Conservation (phyloP, 202 grass and related monocot genomes). For the Brachypodium distachyon region DNA sequence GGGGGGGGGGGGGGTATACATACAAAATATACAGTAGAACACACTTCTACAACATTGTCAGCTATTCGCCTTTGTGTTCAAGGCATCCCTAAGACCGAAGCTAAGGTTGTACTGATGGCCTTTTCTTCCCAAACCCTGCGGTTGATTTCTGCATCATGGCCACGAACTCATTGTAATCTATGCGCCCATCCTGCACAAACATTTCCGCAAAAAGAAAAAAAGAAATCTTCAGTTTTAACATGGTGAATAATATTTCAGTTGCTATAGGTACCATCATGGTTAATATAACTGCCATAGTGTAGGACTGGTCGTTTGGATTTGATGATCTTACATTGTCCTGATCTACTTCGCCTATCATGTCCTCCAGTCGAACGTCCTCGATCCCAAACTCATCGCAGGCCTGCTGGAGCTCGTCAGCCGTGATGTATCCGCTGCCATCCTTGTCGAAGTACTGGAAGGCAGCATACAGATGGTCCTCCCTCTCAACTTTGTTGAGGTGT, state of each 20-base stretch:
- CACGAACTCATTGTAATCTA: constrained; percentile 63
- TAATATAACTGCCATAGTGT: background rate
- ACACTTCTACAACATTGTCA: constrained; percentile 28
- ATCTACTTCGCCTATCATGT: constrained; percentile 79
- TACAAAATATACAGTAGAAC: background rate
- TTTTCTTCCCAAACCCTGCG: constrained; percentile 31
- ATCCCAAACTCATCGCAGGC: constrained; percentile 80
- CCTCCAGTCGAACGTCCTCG: constrained; percentile 57
- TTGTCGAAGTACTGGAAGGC: constrained; percentile 82
- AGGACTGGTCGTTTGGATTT: background rate
- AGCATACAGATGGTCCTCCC: constrained; percentile 57
- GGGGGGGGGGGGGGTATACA: background rate
- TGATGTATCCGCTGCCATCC: constrained; percentile 79
- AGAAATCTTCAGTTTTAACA: background rate
- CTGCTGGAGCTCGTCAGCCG: constrained; percentile 66
- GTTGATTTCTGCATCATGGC: constrained; percentile 54
- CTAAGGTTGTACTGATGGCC: constrained; percentile 22
- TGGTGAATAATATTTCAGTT: background rate
- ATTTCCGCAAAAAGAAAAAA: background rate
- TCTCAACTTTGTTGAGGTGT: constrained; percentile 75
- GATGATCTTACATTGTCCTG: constrained; percentile 58
- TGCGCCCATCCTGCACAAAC: constrained; percentile 41
- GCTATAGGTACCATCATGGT: background rate
- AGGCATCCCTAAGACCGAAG: constrained; percentile 39
- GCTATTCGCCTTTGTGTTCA: constrained; percentile 34